Evolutionary conservation across 306 rosid species (phyloP).

Genomic region (Amphicarpaea edgeworthii): DNA sequence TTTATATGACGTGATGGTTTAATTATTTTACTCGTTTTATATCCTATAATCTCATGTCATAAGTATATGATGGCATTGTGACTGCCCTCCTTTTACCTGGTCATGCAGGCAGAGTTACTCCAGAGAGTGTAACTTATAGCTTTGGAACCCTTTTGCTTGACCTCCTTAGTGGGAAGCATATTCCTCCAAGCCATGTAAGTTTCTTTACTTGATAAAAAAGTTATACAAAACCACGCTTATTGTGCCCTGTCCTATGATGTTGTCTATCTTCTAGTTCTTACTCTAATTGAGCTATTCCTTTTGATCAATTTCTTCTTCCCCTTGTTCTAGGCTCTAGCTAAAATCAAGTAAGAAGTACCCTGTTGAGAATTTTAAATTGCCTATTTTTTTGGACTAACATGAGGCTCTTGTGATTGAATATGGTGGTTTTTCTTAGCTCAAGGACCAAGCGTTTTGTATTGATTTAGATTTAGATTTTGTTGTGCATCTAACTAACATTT

Average conservation of each 20-base stretch:
- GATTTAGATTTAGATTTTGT: conserved; percentile 34
- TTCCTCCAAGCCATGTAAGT: conserved; percentile 99
- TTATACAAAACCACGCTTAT: not conserved
- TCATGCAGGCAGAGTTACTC: conserved; percentile 82
- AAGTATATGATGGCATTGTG: conserved; percentile 26
- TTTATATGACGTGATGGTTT: conserved; percentile 21
- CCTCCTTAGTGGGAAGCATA: conserved; percentile 97
- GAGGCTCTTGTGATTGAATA: conserved; percentile 3
- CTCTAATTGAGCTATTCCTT: conserved; percentile 3
- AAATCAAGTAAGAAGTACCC: conserved; percentile 5
- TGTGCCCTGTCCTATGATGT: not conserved
- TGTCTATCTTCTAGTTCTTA: conserved; percentile 7
- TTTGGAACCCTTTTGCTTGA: conserved; percentile 97
- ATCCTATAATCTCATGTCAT: conserved; percentile 15
- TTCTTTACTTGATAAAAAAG: conserved; percentile 37
- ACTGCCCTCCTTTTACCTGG: conserved; percentile 40
- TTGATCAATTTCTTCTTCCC: conserved; percentile 18
- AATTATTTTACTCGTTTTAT: conserved; percentile 15
- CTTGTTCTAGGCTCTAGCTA: conserved; percentile 6
- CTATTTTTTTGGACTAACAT: not conserved
- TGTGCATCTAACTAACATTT: conserved; percentile 46
- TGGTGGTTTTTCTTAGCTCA: conserved; percentile 8
- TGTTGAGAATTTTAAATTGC: conserved; percentile 24
- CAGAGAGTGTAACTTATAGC: conserved; percentile 93
- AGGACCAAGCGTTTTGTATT: conserved; percentile 21